phyloP scores from a whole-genome alignment of 2,329 filamentous ascomycete genomes.

The Fonsecaea erecta region DNA sequence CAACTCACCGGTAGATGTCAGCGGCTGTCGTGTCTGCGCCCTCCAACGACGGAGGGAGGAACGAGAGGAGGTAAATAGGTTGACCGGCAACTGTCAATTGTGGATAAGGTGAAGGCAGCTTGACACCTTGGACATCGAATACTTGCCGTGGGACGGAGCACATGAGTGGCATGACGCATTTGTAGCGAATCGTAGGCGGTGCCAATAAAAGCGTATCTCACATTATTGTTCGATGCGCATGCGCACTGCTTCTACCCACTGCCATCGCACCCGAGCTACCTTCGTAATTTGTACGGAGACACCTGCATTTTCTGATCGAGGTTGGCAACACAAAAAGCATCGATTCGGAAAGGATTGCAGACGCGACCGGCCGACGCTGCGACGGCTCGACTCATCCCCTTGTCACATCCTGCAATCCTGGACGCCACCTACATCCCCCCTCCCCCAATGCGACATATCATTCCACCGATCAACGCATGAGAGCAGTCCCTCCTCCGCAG shows the following conservation, averaged over 20 bases:
- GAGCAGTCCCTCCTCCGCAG: no score
- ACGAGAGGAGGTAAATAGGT: neutral
- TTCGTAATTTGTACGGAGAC: conserved; percentile 15
- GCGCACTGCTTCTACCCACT: no score
- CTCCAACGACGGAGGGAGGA: neutral
- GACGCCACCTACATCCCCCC: conserved; percentile 7
- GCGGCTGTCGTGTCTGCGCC: neutral
- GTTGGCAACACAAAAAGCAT: conserved; percentile 25
- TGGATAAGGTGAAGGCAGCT: neutral
- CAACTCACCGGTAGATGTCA: conserved; percentile 6
- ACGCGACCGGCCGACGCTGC: conserved; percentile 9
- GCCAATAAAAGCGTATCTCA: neutral
- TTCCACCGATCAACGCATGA: conserved; percentile 10
- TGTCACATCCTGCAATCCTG: conserved; percentile 12
- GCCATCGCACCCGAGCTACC: no score
- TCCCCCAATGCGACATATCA: conserved; percentile 10
- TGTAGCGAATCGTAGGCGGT: neutral
- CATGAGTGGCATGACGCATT: conserved; percentile 2
- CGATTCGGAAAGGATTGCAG: conserved; percentile 12
- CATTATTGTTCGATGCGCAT: neutral
- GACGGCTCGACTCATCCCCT: conserved; percentile 12
- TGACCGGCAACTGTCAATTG: neutral
- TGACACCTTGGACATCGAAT: neutral
- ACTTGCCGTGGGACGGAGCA: conserved; percentile 3
- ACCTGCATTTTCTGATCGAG: conserved; percentile 23